Percentiles rank a stretch among this genome's conserved stretches.
Conservation (phyloP, 371 early-diverging fungal genomes). For the Actinomortierella wolfii region DNA sequence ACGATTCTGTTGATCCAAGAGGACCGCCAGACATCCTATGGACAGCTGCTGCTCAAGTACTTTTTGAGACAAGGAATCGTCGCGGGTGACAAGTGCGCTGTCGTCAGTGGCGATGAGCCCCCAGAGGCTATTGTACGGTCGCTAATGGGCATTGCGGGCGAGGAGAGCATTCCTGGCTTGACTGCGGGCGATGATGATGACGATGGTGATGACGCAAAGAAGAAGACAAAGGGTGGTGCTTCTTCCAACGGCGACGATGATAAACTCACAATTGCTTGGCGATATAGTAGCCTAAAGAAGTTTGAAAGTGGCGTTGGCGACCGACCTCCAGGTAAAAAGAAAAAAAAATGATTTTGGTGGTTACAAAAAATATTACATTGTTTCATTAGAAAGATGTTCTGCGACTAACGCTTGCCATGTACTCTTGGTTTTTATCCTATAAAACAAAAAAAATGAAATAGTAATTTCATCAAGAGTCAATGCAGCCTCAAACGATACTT, state of each 20-base stretch:
- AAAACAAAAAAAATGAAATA: not conserved
- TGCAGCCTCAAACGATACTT: conserved; percentile 6
- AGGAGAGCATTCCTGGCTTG: conserved; percentile 40
- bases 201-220: conserved; percentile 44
- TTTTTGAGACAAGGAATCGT: conserved; percentile 88
- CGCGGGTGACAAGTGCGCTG: conserved; percentile 72
- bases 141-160: conserved; percentile 65
- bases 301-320: conserved; percentile 53
- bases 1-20: conserved; percentile 79
- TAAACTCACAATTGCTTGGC: conserved; percentile 90
- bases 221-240: conserved; percentile 8
- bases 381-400: too few relatives aligned
- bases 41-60: conserved; percentile 78
- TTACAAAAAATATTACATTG: too few relatives aligned
- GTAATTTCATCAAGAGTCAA: conserved; percentile 35
- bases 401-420: too few relatives aligned
- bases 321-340: conserved; percentile 21
- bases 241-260: conserved; percentile 54
- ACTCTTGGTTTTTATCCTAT: not conserved
- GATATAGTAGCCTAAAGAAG: conserved; percentile 82
- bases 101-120: conserved; percentile 71
- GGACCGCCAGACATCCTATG: conserved; percentile 86
- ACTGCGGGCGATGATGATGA: conserved; percentile 52
- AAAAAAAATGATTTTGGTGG: too few relatives aligned
- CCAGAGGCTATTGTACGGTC: conserved; percentile 59